phyloP scores from a whole-genome alignment of 352 stramenopile genomes.

The Aphanomyces invadans region DNA sequence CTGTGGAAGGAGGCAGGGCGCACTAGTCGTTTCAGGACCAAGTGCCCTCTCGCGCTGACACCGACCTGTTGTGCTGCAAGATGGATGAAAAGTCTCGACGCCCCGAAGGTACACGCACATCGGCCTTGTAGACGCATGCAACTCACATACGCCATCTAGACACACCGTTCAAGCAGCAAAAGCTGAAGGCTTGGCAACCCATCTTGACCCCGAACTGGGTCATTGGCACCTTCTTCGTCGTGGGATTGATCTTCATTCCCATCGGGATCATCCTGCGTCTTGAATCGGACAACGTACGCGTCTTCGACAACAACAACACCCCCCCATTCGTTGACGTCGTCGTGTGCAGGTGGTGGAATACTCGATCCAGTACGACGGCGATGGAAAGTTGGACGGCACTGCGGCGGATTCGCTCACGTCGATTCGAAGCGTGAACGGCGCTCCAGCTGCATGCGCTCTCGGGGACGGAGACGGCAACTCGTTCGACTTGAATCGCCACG shows the following conservation, averaged over 20 bases:
- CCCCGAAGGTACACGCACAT: constrained; percentile 47
- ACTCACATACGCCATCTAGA: constrained; percentile 28
- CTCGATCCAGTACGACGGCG: constrained; percentile 82
- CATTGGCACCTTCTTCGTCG: constrained; percentile 66
- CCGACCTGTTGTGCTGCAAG: too few species aligned
- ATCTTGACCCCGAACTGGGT: constrained; percentile 83
- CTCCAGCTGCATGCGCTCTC: constrained; percentile 49
- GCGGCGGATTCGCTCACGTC: constrained; percentile 33
- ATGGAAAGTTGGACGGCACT: constrained; percentile 35
- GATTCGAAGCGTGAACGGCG: constrained; percentile 35
- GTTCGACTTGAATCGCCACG: constrained; percentile 50
- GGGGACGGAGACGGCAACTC: constrained; percentile 50
- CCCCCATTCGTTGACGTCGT: constrained; percentile 14
- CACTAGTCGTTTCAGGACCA: background rate
- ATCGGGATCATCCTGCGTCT: constrained; percentile 86
- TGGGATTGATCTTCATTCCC: constrained; percentile 85
- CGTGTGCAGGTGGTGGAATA: constrained; percentile 77
- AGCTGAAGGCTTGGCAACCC: constrained; percentile 83
- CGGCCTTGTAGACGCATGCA: background rate
- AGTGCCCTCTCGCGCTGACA: background rate
- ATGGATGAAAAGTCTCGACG: constrained; percentile 85
- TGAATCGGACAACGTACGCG: constrained; percentile 72
- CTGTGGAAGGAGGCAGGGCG: background rate
- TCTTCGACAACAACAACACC: too few species aligned
- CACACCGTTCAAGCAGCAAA: constrained; percentile 85